Percentiles rank a stretch among this genome's conserved stretches.
Evolutionary conservation across 2,329 filamentous ascomycete genomes (phyloP).

Genomic region (Hysterium pulicare): DNA sequence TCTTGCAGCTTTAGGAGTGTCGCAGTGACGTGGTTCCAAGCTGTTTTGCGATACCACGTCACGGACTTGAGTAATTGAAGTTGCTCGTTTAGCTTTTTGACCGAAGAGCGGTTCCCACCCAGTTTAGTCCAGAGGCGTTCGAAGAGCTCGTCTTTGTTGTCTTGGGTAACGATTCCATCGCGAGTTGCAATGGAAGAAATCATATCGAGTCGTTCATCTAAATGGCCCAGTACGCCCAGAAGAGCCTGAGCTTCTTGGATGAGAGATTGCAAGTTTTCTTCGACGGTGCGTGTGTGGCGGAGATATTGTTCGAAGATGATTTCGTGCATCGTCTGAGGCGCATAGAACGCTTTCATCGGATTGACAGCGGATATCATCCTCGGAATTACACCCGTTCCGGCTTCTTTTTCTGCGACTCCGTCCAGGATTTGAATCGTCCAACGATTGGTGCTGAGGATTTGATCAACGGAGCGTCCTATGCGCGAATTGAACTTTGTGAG

Average conservation of each 20-base stretch:
- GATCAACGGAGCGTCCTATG: slow-evolving; percentile 70
- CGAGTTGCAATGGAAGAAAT: slow-evolving; percentile 68
- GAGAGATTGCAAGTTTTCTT: slow-evolving; percentile 64
- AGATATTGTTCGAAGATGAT: slow-evolving; percentile 72
- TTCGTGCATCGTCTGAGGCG: slow-evolving; percentile 30
- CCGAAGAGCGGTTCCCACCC: slow-evolving; percentile 62
- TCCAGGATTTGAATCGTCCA: slow-evolving; percentile 71
- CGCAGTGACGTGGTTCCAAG: slow-evolving; percentile 64
- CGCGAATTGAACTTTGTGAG: slow-evolving; percentile 74
- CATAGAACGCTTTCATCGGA: slow-evolving; percentile 57
- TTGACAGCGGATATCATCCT: slow-evolving; percentile 45
- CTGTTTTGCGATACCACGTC: slow-evolving; percentile 61
- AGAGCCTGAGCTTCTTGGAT: slow-evolving; percentile 69
- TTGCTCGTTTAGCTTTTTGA: slow-evolving; percentile 61
- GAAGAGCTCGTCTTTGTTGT: slow-evolving; percentile 63
- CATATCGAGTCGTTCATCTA: slow-evolving; percentile 66
- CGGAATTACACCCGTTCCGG: slow-evolving; percentile 36
- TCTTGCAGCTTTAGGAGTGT: slow-evolving; percentile 71
- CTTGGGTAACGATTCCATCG: slow-evolving; percentile 58
- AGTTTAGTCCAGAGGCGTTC: slow-evolving; percentile 70
- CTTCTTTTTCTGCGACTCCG: slow-evolving; percentile 50
- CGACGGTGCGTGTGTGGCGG: slow-evolving; percentile 66
- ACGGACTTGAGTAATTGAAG: slow-evolving; percentile 64
- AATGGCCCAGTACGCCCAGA: slow-evolving; percentile 60
- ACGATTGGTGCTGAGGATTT: slow-evolving; percentile 69